Evolutionary conservation across 1,284 basidiomycete species (phyloP), one percentile per base, ranked within the genome.

Genomic region (Austroboletus novae-zelandiae): DNA sequence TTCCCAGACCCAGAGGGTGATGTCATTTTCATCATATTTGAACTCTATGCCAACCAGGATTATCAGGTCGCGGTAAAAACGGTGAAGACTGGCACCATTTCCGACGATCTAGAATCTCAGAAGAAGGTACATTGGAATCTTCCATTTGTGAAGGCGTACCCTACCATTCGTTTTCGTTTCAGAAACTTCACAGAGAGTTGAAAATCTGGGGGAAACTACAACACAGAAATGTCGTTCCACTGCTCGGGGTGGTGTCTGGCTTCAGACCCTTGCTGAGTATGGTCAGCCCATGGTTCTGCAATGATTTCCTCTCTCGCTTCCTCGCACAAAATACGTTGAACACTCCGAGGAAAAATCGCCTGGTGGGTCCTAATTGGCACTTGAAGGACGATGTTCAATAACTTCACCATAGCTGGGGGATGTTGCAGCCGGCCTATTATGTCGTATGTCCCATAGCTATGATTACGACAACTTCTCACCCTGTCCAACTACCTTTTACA

Each of bases 231-330:
- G 27, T 69, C 1, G 55, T 70, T 9, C 66, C 65, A 14, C 30
- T 66, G 0, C 65, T 66, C 6, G 64, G 64, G 17, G 52, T 65
- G 5, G 63, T 66, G 10, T 31, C 25, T 11, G 50, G 31, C 20
- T 61, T 64, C 13, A 53, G 57, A 25, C 52, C 50, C 1, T 25
- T 68, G 29, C 53, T 49, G 5, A 58, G 61, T 34, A 50, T 55
- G 34, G 61, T 70, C 39, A 67, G 59, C 50, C 68, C 64, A 2
- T 66, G 64, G 64, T 57, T 63, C 29, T 5, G 7, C 29, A 64
- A 65, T 15, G 66, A 65, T n/a, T 65, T 61, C 35, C 43, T 70
- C 15, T 45, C 51, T 9, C 4, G 0, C 4, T 63, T 67, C 30
- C 40, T 70, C 29, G 30, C 20, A 0, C 11, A 13, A n/a, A 29